Evolutionary conservation across 2,329 filamentous ascomycete species (phyloP).

Genomic region (Rhexocercosporidium sp.): DNA sequence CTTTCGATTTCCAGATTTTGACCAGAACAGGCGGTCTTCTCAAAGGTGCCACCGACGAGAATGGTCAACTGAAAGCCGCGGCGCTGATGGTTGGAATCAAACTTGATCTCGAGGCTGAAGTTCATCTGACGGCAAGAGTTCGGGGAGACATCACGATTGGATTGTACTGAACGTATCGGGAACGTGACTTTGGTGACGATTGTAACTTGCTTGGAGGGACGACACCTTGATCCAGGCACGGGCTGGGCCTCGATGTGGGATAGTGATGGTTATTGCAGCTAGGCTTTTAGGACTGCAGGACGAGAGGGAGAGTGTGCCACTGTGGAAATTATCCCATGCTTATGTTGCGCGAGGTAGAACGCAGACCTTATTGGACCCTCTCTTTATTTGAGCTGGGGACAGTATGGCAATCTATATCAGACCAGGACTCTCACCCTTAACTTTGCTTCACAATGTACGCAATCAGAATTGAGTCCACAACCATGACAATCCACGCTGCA

Average conservation of each 20-base stretch:
- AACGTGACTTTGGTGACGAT: no score
- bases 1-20: neutral
- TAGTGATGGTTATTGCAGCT: neutral
- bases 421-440: neutral
- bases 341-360: no score
- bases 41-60: conserved; percentile 60
- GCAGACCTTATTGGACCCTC: no score
- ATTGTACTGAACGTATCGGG: conserved; percentile 51
- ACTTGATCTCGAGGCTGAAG: conserved; percentile 66
- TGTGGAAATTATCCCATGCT: no score
- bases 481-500: conserved; percentile 19
- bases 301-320: no score
- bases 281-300: neutral
- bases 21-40: conserved; percentile 54
- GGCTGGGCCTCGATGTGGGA: neutral
- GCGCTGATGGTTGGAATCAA: conserved; percentile 66
- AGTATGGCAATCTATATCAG: no score
- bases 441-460: neutral
- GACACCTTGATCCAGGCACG: no score
- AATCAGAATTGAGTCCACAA: conserved; percentile 3
- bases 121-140: conserved; percentile 64
- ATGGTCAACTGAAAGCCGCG: conserved; percentile 62
- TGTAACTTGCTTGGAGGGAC: neutral
- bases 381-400: no score
- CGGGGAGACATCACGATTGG: conserved; percentile 66